Conservation (phyloP, 441 rosid genomes). For the Flueggea neowawraea region DNA sequence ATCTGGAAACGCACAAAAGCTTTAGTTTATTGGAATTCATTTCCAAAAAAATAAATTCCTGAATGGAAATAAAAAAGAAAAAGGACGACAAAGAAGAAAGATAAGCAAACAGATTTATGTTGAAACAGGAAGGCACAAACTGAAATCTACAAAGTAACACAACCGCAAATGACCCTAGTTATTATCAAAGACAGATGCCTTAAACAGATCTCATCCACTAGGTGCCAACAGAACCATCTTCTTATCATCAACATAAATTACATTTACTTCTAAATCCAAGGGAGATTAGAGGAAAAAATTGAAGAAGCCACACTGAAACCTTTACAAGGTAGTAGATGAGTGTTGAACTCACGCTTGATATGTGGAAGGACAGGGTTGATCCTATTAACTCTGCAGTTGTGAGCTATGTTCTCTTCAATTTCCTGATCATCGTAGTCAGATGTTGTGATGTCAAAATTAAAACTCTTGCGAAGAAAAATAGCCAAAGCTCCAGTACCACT, state of each 20-base stretch:
- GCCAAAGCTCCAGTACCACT: constrained; percentile 98
- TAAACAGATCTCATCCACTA: too few relatives aligned
- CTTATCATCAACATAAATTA: too few relatives aligned
- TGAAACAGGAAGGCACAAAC: too few relatives aligned
- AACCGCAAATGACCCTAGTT: too few relatives aligned
- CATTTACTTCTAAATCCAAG: too few relatives aligned
- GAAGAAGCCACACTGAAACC: neutral
- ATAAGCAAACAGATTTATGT: too few relatives aligned
- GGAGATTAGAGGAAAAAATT: too few relatives aligned
- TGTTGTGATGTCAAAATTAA: constrained; percentile 73
- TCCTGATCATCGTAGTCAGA: constrained; percentile 85
- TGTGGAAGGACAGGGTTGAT: constrained; percentile 72
- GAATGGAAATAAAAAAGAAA: neutral
- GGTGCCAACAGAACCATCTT: too few relatives aligned
- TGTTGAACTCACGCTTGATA: constrained; percentile 62
- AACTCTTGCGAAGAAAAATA: constrained; percentile 63
- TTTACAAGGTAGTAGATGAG: constrained; percentile 1
- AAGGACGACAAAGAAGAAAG: neutral
- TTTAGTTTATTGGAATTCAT: constrained; percentile 8
- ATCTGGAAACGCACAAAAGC: constrained; percentile 41
- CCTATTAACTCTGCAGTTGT: constrained; percentile 70
- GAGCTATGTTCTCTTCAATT: constrained; percentile 87
- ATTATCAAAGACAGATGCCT: too few relatives aligned
- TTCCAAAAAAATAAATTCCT: neutral
- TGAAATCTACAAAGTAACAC: too few relatives aligned